A percentile compares a stretch with the other conserved stretches of the same genome.
Conservation (phyloP, 345 rosid genomes). For the Eucalyptus melliodora region DNA sequence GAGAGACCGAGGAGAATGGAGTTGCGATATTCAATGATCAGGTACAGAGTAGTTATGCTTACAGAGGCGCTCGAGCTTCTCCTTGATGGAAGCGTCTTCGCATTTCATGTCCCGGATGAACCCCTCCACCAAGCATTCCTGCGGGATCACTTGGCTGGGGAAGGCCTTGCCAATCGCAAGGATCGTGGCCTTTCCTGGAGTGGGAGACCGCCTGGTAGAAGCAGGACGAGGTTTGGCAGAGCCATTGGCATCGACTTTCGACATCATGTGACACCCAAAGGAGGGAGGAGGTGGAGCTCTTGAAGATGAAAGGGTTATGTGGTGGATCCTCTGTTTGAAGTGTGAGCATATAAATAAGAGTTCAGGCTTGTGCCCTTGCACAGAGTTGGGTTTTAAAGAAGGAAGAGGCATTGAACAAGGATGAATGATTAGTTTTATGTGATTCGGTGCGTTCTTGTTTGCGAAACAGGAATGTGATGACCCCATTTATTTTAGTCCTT, state of each 20-base stretch:
- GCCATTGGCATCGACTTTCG: conserved; percentile 7
- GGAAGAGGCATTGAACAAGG: conserved; percentile 18
- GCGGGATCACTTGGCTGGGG: conserved; percentile 69
- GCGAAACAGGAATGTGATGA: not conserved
- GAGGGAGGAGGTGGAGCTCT: not conserved
- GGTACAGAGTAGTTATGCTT: conserved; percentile 2
- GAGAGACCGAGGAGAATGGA: not conserved
- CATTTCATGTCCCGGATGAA: conserved; percentile 79
- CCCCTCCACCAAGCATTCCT: conserved; percentile 85
- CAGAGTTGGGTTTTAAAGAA: conserved; percentile 45
- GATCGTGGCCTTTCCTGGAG: conserved; percentile 71
- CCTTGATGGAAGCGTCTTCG: conserved; percentile 54
- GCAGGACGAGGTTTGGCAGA: not conserved
- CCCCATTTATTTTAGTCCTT: not conserved
- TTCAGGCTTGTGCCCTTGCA: conserved; percentile 25
- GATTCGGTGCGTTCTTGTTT: conserved; percentile 20
- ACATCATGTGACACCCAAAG: conserved; percentile 18
- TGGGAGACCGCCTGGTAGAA: conserved; percentile 26
- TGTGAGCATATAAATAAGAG: conserved; percentile 20
- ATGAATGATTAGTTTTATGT: conserved; percentile 3
- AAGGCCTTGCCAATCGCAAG: conserved; percentile 95
- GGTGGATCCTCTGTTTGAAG: not conserved
- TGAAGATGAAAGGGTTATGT: not conserved
- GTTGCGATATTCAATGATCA: not conserved
- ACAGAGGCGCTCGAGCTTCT: conserved; percentile 85